A percentile compares a stretch with the other conserved stretches of the same genome.
Conservation (phyloP, 2,329 filamentous ascomycete species). For the Fusarium sp. region DNA sequence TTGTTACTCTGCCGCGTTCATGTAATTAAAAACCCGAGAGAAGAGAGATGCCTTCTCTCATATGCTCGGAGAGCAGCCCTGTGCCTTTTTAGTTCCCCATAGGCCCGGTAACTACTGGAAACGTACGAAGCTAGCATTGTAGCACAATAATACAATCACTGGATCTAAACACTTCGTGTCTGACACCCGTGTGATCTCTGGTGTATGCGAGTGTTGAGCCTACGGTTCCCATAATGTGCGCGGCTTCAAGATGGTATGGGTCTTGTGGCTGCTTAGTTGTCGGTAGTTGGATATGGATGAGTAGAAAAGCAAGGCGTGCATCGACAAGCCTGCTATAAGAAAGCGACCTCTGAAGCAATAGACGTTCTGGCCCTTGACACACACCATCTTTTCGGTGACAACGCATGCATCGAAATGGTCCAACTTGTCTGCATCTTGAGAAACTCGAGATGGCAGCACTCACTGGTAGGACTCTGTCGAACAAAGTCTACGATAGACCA, state of each 20-base stretch:
- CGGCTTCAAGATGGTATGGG: slow-evolving; percentile 13
- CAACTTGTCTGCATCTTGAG: slow-evolving; percentile 31
- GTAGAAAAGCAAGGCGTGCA: slow-evolving; percentile 27
- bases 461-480: slow-evolving; percentile 18
- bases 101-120: no score
- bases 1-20: no score
- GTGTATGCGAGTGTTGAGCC: slow-evolving; percentile 28
- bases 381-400: slow-evolving; percentile 35
- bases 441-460: slow-evolving; percentile 17
- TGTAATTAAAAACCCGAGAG: no score
- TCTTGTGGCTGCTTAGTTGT: slow-evolving; percentile 19
- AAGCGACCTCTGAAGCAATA: slow-evolving; percentile 25
- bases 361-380: slow-evolving; percentile 20
- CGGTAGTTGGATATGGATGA: slow-evolving; percentile 16
- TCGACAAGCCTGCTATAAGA: slow-evolving; percentile 27
- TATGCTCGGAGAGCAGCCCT: no score
- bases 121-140: background rate
- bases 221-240: slow-evolving; percentile 2
- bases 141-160: background rate
- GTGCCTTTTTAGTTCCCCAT: no score
- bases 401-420: slow-evolving; percentile 34
- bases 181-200: slow-evolving; percentile 19
- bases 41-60: no score
- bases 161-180: background rate
- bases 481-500: slow-evolving; percentile 10